Base-by-base conservation (phyloP, 2,329 filamentous ascomycete species). In the Fusarium austroafricanum region DNA sequence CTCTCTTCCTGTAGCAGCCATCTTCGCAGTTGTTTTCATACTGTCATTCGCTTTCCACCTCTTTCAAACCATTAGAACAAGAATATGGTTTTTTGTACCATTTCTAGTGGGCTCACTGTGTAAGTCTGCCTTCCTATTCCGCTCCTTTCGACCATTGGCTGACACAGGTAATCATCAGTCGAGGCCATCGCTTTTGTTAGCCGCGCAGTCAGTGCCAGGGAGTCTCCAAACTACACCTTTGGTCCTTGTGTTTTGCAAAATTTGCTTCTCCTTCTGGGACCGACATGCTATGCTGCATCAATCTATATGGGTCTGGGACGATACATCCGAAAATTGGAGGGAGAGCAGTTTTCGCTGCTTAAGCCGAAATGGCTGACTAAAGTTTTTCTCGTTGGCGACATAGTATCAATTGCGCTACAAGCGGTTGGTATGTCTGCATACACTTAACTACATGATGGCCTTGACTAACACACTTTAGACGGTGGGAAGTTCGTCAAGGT, bases 291-390 rank as follows among this genome's bases (percentile, higher is more conserved):
- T 21, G 20, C 54, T n/a, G 31, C 47, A 14, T 33, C 54, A 3
- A 57, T 57, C 11, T 57, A 57, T n/a, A 57, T 57, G 47, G 10
- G 35, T 10, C 31, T 57, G 6, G 54, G 54, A 8, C 54, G 54
- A 7, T 43, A 29, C 9, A 57, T 57, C 15, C 11, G 15, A 37
- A 8, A 29, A 12, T 15, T 57, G 17, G 29, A 38, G 6, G 54
- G 54, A 2, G 54, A 53, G 5, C n/a, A 23, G 15, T 53, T 21
- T 23, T 31, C 47, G 2, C 10, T 57, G 3, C 35, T 53, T 3
- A 35, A 28, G 11, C 54, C 54, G 3, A 43, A 18, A 9, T 57
- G 46, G 46, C 23, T 57, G 18, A 21, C 54, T 4, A 57, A 57
- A 6, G 20, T 38, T 3, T 57, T 57, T n/a, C 47, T 57, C 3